phyloP scores from a whole-genome alignment of 441 rosid genomes.

The Pelargonium citronellum region DNA sequence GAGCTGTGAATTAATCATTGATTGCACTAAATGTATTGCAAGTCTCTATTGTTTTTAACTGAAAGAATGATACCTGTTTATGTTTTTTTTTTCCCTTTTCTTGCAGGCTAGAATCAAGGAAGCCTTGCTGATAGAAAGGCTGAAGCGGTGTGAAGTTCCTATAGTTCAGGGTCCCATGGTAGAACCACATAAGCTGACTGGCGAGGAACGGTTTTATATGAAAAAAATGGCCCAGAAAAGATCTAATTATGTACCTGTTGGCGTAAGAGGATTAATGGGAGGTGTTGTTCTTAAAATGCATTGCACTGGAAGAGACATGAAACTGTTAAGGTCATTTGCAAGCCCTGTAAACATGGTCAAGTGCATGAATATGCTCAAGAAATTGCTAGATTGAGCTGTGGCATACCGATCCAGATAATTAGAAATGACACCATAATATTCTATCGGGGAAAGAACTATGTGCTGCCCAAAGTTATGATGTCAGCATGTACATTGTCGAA shows the following conservation, averaged over 20 bases:
- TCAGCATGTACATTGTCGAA: conserved; percentile 85
- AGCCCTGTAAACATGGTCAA: conserved; percentile 72
- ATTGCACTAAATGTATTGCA: background rate
- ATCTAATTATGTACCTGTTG: conserved; percentile 65
- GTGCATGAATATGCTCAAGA: conserved; percentile 61
- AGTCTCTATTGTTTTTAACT: background rate
- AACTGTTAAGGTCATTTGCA: conserved; percentile 87
- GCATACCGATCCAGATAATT: conserved; percentile 62
- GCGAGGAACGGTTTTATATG: conserved; percentile 80
- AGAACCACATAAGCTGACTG: conserved; percentile 61
- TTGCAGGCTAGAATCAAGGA: conserved; percentile 81
- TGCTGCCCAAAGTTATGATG: conserved; percentile 87
- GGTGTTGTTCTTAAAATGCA: conserved; percentile 92
- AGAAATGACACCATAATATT: conserved; percentile 73
- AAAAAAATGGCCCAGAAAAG: conserved; percentile 88
- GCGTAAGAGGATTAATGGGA: conserved; percentile 78
- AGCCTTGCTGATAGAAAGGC: conserved; percentile 64
- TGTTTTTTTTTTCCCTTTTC: conserved; percentile 8
- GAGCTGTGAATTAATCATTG: background rate
- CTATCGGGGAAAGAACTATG: conserved; percentile 83
- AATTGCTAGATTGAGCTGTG: conserved; percentile 84
- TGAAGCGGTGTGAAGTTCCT: conserved; percentile 72
- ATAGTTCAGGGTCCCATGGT: conserved; percentile 78
- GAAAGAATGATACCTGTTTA: background rate
- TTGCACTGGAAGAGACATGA: conserved; percentile 90